phyloP scores from a whole-genome alignment of 2,329 filamentous ascomycete species.

The Paradendryphiella salina region DNA sequence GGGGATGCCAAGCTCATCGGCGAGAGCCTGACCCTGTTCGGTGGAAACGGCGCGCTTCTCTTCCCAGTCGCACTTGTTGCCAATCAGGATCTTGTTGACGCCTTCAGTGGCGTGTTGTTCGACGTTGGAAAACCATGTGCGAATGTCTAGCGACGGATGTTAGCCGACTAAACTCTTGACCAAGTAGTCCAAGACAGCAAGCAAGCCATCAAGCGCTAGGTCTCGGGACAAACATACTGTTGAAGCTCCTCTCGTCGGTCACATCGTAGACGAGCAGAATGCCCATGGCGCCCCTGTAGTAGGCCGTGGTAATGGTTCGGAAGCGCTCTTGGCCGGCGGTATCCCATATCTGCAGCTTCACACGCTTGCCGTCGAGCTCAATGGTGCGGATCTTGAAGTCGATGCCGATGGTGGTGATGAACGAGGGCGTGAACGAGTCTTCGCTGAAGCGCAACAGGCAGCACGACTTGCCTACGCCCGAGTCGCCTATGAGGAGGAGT shows the following conservation, averaged over 20 bases:
- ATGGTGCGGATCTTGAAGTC: conserved; percentile 99
- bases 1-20: conserved; percentile 93
- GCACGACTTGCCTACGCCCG: conserved; percentile 95
- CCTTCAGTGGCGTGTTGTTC: conserved; percentile 98
- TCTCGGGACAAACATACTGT: conserved; percentile 65
- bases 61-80: conserved; percentile 99
- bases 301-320: conserved; percentile 97
- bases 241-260: conserved; percentile 92
- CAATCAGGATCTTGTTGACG: conserved; percentile 99
- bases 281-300: conserved; percentile 98
- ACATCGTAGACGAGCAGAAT: conserved; percentile 98
- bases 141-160: conserved; percentile 70
- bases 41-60: conserved; percentile 95
- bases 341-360: conserved; percentile 99
- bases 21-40: conserved; percentile 88
- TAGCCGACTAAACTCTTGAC: conserved; percentile 7
- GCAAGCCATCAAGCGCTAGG: neutral
- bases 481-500: conserved; percentile 93
- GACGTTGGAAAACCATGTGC: conserved; percentile 99
- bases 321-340: conserved; percentile 98
- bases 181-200: too few relatives aligned
- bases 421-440: conserved; percentile 95
- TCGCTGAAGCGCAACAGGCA: conserved; percentile 95
- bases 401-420: conserved; percentile 99
- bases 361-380: conserved; percentile 96